A percentile compares a stretch with the other conserved stretches of the same genome.
These are phyloP conservation scores for Colletotrichum limetticola DNA, from an alignment of 2,329 filamentous ascomycete genomes.

Conservation along the genomic window DNA sequence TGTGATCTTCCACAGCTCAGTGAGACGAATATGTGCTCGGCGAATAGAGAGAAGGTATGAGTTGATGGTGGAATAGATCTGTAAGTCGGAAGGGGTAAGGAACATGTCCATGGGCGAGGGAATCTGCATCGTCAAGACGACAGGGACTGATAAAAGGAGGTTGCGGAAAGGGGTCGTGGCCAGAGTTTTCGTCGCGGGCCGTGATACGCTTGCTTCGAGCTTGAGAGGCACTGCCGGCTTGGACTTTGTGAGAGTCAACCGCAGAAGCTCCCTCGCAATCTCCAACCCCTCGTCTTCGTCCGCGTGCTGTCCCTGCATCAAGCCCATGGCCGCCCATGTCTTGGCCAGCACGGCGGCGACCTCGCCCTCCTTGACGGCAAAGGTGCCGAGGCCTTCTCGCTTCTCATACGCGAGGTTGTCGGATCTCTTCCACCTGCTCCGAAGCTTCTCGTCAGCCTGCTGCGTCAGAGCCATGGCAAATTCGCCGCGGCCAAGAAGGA, in stretches of 20 bases:
- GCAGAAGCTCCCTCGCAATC: conserved; percentile 80
- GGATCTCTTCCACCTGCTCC: conserved; percentile 76
- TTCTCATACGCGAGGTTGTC: conserved; percentile 68
- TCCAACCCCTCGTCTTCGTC: conserved; percentile 88
- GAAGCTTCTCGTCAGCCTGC: conserved; percentile 84
- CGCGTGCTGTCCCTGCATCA: conserved; percentile 74
- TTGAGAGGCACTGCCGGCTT: conserved; percentile 51
- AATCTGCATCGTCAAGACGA: conserved; percentile 76
- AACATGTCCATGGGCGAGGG: conserved; percentile 88
- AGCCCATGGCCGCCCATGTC: conserved; percentile 83
- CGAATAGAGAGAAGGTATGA: conserved; percentile 88
- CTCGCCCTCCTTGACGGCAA: conserved; percentile 87
- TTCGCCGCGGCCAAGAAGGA: conserved; percentile 87
- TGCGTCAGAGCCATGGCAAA: conserved; percentile 89
- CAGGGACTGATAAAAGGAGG: conserved; percentile 82
- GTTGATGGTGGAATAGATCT: conserved; percentile 86
- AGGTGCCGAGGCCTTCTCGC: conserved; percentile 67
- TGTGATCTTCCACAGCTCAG: conserved; percentile 87
- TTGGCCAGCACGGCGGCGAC: conserved; percentile 79
- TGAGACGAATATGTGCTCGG: conserved; percentile 85
- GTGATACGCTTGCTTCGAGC: conserved; percentile 45
- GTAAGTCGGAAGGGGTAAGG: conserved; percentile 78
- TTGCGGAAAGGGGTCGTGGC: conserved; percentile 76
- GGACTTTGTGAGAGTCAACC: conserved; percentile 70
- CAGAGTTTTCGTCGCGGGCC: conserved; percentile 46